Conservation (phyloP, 345 rosid species). For the Xanthoceras sorbifolium region DNA sequence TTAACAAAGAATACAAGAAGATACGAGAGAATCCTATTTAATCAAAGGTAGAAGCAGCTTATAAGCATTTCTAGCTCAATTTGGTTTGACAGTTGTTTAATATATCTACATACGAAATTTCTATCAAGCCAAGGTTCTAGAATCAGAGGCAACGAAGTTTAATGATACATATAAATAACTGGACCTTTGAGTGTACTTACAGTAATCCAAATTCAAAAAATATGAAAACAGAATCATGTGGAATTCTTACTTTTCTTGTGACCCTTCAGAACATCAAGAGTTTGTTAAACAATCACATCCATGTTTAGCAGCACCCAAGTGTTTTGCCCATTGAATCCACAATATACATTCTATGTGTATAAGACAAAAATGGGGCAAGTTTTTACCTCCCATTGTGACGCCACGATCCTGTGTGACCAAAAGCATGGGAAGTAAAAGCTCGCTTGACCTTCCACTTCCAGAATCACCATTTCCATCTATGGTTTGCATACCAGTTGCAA, state of each 20-base stretch:
- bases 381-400: slow-evolving; percentile 16
- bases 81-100: neutral
- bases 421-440: slow-evolving; percentile 17
- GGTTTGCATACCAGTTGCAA: slow-evolving; percentile 22
- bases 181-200: slow-evolving; percentile 16
- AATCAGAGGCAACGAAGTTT: neutral
- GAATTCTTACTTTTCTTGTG: slow-evolving; percentile 13
- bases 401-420: slow-evolving; percentile 8
- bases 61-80: neutral
- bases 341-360: slow-evolving; percentile 17
- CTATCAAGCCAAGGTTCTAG: neutral
- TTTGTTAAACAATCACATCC: slow-evolving; percentile 9
- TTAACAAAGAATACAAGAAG: neutral
- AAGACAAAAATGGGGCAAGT: slow-evolving; percentile 17
- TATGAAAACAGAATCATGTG: slow-evolving; percentile 10
- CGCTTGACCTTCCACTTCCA: slow-evolving; percentile 15
- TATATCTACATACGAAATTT: neutral
- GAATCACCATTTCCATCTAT: slow-evolving; percentile 15
- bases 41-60: neutral
- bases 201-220: slow-evolving; percentile 15
- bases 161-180: slow-evolving; percentile 16
- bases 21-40: too few species aligned
- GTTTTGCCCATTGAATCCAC: slow-evolving; percentile 16
- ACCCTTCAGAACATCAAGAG: slow-evolving; percentile 19
- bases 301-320: slow-evolving; percentile 5